phyloP scores from a whole-genome alignment of 176 grass and related monocot species.

The Zea mays region Zm-B73-REFERENCE-NAM-5.0 NC_050104.1:17236001-17236500 shows the following conservation, averaged over 20 bases:
- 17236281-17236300: conserved; percentile 11
- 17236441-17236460: conserved; percentile 40
- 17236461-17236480: conserved; percentile 14
- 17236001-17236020: neutral
- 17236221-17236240: too few species aligned
- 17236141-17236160: too few species aligned
- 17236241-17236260: neutral
- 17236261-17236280: neutral
- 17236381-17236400: neutral
- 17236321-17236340: neutral
- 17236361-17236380: conserved; percentile 34
- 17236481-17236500: conserved; percentile 35
- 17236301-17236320: neutral
- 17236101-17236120: neutral
- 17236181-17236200: too few species aligned
- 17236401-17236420: conserved; percentile 7
- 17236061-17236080: neutral
- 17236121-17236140: neutral
- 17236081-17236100: neutral
- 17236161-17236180: too few species aligned
- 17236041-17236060: neutral
- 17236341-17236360: neutral
- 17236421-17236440: conserved; percentile 27
- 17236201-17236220: too few species aligned
- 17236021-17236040: neutral